phyloP scores from a whole-genome alignment of 1,284 basidiomycete genomes.

The Ceratobasidium sp. region DNA sequence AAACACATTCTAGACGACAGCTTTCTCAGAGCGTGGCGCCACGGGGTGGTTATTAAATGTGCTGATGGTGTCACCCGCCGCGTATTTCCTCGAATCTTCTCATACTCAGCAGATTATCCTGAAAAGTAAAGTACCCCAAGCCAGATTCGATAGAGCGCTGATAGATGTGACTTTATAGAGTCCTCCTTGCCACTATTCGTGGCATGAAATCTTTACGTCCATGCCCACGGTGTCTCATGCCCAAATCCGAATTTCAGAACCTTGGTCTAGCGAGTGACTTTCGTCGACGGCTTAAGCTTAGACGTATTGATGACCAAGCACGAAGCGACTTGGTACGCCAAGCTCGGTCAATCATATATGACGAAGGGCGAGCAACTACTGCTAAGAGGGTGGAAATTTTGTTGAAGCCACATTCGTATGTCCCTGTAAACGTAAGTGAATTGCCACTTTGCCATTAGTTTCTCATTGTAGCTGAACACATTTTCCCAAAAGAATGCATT shows the following conservation, averaged over 20 bases:
- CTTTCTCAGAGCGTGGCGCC: slow-evolving; percentile 51
- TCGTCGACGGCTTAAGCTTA: neutral
- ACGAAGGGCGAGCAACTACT: slow-evolving; percentile 7
- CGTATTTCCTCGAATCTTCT: slow-evolving; percentile 53
- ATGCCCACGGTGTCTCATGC: slow-evolving; percentile 43
- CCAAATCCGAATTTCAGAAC: slow-evolving; percentile 6
- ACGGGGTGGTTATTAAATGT: slow-evolving; percentile 53
- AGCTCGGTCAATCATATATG: slow-evolving; percentile 23
- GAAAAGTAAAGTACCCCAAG: no score
- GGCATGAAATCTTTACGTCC: slow-evolving; percentile 41
- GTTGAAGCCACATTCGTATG: slow-evolving; percentile 27
- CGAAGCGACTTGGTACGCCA: neutral
- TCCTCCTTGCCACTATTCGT: slow-evolving; percentile 43
- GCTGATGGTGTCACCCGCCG: slow-evolving; percentile 51
- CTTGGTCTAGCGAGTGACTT: slow-evolving; percentile 46
- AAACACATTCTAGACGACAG: slow-evolving; percentile 48
- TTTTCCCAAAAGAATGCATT: slow-evolving; percentile 47
- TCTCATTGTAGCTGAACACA: neutral
- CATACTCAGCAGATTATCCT: slow-evolving; percentile 57
- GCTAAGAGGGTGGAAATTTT: slow-evolving; percentile 28
- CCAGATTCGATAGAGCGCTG: no score
- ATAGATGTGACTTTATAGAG: no score
- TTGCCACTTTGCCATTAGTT: no score
- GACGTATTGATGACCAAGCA: slow-evolving; percentile 11
- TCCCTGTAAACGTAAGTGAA: slow-evolving; percentile 43